These are phyloP conservation scores for Colletotrichum sp. DNA, from an alignment of 2,329 filamentous ascomycete species.

Conservation along the genomic window DNA sequence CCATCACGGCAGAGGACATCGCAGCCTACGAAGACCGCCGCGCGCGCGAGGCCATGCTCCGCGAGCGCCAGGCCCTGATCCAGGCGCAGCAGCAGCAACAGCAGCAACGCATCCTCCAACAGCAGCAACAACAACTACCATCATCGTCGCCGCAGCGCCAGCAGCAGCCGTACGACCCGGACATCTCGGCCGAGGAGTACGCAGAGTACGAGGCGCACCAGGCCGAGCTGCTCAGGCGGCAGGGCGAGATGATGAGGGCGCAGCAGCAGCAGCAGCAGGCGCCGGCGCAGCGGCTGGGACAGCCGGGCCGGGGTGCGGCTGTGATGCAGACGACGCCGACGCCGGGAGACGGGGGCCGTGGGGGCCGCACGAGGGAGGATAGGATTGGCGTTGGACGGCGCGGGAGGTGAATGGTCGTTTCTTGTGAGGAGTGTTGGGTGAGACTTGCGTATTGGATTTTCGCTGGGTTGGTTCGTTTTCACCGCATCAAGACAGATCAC, in stretches of 20 bases:
- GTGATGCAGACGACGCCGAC: conserved; percentile 29
- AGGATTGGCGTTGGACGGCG: conserved; percentile 39
- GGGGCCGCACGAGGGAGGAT: conserved; percentile 37
- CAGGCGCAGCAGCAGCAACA: conserved; percentile 17
- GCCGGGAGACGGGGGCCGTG: conserved; percentile 20
- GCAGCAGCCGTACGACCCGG: conserved; percentile 20
- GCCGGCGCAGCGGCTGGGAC: conserved; percentile 21
- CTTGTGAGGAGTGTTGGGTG: background rate
- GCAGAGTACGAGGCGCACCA: conserved; percentile 15
- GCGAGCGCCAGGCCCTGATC: conserved; percentile 17
- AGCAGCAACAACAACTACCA: conserved; percentile 20
- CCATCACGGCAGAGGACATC: conserved; percentile 73
- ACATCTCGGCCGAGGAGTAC: conserved; percentile 11
- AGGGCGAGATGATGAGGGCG: background rate
- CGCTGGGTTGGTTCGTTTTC: background rate
- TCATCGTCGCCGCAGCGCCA: conserved; percentile 3
- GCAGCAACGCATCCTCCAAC: conserved; percentile 9
- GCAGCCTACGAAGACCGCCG: conserved; percentile 72
- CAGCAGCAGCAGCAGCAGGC: background rate
- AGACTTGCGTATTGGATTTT: background rate
- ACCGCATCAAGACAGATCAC: background rate
- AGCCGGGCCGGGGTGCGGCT: conserved; percentile 17
- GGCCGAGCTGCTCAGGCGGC: conserved; percentile 14
- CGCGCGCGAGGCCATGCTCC: conserved; percentile 39
- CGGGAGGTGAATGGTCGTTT: conserved; percentile 12